These are phyloP conservation scores for Lipomyces sp. DNA, from an alignment of 805 yeast species.

Conservation along the genomic window DNA sequence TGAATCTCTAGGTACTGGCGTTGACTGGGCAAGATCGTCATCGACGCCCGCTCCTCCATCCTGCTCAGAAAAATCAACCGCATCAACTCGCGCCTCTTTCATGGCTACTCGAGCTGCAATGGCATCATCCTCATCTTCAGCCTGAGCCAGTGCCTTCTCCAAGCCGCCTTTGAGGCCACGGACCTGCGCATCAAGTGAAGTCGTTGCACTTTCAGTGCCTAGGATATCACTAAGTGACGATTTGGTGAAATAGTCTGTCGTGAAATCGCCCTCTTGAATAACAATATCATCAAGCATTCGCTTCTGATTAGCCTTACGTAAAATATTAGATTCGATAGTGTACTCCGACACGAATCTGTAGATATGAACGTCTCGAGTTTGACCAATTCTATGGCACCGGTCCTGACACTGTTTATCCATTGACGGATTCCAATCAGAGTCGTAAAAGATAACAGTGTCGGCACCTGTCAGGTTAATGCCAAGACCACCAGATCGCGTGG, in stretches of 20 bases:
- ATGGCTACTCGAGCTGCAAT: slow-evolving; percentile 88
- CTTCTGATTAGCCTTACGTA: slow-evolving; percentile 80
- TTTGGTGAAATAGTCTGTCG: slow-evolving; percentile 92
- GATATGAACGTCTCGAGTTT: slow-evolving; percentile 95
- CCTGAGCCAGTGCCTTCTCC: slow-evolving; percentile 77
- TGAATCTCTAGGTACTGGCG: slow-evolving; percentile 22
- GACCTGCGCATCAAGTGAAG: slow-evolving; percentile 27
- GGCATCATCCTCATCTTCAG: slow-evolving; percentile 81
- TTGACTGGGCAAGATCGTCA: slow-evolving; percentile 23
- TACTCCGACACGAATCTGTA: slow-evolving; percentile 94
- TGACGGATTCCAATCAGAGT: slow-evolving; percentile 99
- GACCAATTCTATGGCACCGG: slow-evolving; percentile 98
- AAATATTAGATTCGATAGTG: slow-evolving; percentile 93
- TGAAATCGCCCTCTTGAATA: slow-evolving; percentile 97
- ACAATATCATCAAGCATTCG: slow-evolving; percentile 76
- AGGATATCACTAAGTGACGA: slow-evolving; percentile 83
- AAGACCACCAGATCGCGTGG: slow-evolving; percentile 97
- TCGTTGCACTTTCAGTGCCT: slow-evolving; percentile 50
- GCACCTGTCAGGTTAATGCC: slow-evolving; percentile 99
- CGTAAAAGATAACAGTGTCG: slow-evolving; percentile 96
- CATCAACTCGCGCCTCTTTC: slow-evolving; percentile 82
- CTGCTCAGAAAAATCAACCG: slow-evolving; percentile 66
- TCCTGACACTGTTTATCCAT: slow-evolving; percentile 99
- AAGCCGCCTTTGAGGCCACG: slow-evolving; percentile 45
- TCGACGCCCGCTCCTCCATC: slow-evolving; percentile 4